These are phyloP conservation scores for Boletus reticulatus DNA, from an alignment of 768 basidiomycete species.

Conservation along the genomic window DNA sequence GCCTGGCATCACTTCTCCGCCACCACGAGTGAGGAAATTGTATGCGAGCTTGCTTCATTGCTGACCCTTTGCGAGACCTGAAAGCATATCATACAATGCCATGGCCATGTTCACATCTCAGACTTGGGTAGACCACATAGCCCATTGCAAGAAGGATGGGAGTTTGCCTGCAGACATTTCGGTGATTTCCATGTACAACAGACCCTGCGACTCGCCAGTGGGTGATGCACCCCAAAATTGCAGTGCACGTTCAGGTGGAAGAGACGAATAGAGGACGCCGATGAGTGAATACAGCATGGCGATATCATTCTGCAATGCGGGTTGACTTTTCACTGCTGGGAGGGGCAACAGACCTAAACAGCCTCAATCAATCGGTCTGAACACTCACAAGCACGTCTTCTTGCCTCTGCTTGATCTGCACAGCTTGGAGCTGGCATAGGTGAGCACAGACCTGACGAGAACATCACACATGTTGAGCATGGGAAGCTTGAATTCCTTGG, in stretches of 20 bases:
- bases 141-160: conserved; percentile 85
- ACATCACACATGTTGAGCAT: conserved; percentile 67
- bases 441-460: conserved; percentile 68
- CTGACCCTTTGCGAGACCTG: conserved; percentile 78
- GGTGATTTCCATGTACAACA: conserved; percentile 54
- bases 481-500: conserved; percentile 46
- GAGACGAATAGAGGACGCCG: conserved; percentile 71
- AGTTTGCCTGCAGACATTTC: conserved; percentile 66
- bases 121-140: conserved; percentile 78
- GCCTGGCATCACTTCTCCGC: conserved; percentile 64
- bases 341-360: conserved; percentile 43
- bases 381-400: conserved; percentile 78
- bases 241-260: conserved; percentile 72
- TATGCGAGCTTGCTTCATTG: conserved; percentile 84
- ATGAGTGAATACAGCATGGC: conserved; percentile 83
- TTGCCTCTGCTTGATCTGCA: conserved; percentile 85
- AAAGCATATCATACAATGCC: conserved; percentile 86
- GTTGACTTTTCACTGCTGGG: conserved; percentile 43
- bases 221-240: conserved; percentile 83
- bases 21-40: conserved; percentile 81
- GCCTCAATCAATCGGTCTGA: conserved; percentile 59
- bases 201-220: conserved; percentile 37
- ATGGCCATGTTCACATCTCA: conserved; percentile 72
- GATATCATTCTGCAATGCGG: conserved; percentile 73
- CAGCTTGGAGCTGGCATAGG: conserved; percentile 75